These are phyloP conservation scores for Ceratocystiopsis brevicomis DNA, from an alignment of 2,329 filamentous ascomycete species.

Conservation along the genomic window DNA sequence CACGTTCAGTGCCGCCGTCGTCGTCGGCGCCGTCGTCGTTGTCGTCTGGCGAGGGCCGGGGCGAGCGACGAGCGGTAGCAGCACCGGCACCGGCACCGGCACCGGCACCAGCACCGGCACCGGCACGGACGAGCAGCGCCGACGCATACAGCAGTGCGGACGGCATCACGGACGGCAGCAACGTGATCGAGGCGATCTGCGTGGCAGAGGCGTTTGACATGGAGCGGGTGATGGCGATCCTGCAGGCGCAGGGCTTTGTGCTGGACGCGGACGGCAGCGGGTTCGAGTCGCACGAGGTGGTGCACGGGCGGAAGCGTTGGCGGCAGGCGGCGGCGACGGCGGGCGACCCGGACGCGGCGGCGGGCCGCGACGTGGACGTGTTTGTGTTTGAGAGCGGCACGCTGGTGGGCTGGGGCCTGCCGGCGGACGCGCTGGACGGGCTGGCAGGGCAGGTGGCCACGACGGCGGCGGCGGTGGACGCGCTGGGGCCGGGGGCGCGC, in stretches of 20 bases:
- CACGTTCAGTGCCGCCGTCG: too few species aligned
- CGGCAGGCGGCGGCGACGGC: background rate
- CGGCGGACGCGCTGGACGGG: slow-evolving; percentile 50
- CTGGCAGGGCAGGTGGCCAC: slow-evolving; percentile 55
- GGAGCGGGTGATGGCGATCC: slow-evolving; percentile 36
- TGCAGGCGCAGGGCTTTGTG: slow-evolving; percentile 38
- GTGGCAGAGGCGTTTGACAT: slow-evolving; percentile 47
- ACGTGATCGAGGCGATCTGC: slow-evolving; percentile 39
- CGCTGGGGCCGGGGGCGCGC: slow-evolving; percentile 22
- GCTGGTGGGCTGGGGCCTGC: slow-evolving; percentile 78
- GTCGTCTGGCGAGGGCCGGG: too few species aligned
- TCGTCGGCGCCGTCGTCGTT: too few species aligned
- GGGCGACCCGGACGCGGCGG: slow-evolving; percentile 20
- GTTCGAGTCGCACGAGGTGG: slow-evolving; percentile 42
- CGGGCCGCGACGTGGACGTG: slow-evolving; percentile 54
- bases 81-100: too few species aligned
- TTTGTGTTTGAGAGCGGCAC: slow-evolving; percentile 94
- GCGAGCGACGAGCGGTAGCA: too few species aligned
- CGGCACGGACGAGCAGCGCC: too few species aligned
- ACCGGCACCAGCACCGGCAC: too few species aligned
- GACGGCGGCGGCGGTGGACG: slow-evolving; percentile 48
- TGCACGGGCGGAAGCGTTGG: slow-evolving; percentile 33
- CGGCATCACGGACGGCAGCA: slow-evolving; percentile 15
- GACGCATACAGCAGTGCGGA: too few species aligned
- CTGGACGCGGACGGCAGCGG: slow-evolving; percentile 43